These are phyloP conservation scores for Cladosporium sp. DNA, from an alignment of 2,329 filamentous ascomycete species.

Conservation along the genomic window DNA sequence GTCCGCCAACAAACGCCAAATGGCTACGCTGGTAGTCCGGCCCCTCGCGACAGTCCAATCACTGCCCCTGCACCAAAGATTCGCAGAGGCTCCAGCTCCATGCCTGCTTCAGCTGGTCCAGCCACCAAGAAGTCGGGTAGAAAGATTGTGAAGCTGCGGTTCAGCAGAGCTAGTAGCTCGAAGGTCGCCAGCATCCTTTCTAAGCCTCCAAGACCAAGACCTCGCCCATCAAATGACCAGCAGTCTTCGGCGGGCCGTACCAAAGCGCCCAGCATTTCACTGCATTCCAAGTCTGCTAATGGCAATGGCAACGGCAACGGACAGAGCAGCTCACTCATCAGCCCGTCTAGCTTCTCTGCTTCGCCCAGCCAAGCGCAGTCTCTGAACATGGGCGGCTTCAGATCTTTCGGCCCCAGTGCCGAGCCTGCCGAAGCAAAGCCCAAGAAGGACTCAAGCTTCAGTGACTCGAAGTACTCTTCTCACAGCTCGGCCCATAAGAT, in stretches of 20 bases:
- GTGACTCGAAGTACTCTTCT: neutral
- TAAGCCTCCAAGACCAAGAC: conserved; percentile 1
- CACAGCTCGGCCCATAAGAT: neutral
- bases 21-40: neutral
- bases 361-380: conserved; percentile 21
- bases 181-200: conserved; percentile 5
- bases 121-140: conserved; percentile 6
- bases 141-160: conserved; percentile 11
- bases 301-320: conserved; percentile 18
- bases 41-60: conserved; percentile 5
- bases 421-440: neutral
- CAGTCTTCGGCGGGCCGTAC: neutral
- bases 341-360: conserved; percentile 21
- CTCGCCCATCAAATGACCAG: neutral
- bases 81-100: conserved; percentile 1
- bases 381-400: conserved; percentile 32
- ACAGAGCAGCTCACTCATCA: conserved; percentile 15
- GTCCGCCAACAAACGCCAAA: conserved; percentile 16
- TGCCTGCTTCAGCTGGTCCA: conserved; percentile 4
- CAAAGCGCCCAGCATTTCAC: neutral
- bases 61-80: conserved; percentile 5
- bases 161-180: conserved; percentile 8
- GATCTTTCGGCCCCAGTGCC: conserved; percentile 24
- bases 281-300: conserved; percentile 3
- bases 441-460: neutral